Conservation (phyloP, 2,329 filamentous ascomycete genomes). For the Cladosporium halotolerans region DNA sequence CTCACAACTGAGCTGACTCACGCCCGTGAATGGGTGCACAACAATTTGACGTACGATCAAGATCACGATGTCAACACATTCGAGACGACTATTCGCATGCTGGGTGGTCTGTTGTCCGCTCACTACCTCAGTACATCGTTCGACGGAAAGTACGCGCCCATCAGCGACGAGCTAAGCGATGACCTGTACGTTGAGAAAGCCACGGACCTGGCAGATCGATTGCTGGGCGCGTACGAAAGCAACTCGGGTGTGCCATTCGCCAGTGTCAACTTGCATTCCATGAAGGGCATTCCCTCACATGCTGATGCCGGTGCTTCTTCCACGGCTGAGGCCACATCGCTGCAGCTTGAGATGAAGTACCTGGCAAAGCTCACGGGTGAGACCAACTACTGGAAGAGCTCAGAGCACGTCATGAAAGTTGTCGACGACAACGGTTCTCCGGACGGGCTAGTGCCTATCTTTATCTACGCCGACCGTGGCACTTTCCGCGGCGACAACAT, state of each 20-base stretch:
- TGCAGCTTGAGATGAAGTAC: constrained; percentile 97
- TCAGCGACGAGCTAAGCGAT: constrained; percentile 67
- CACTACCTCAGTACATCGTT: constrained; percentile 88
- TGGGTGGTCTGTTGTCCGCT: constrained; percentile 85
- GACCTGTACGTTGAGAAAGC: constrained; percentile 96
- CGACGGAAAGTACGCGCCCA: constrained; percentile 66
- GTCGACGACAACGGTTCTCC: constrained; percentile 73
- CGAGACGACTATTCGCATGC: constrained; percentile 95
- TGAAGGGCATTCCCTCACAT: constrained; percentile 72
- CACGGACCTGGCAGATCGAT: constrained; percentile 79
- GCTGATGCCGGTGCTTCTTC: constrained; percentile 82
- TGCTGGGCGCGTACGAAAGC: constrained; percentile 83
- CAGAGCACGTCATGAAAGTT: constrained; percentile 84
- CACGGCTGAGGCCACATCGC: constrained; percentile 83
- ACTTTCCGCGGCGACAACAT: constrained; percentile 79
- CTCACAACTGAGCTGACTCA: constrained; percentile 76
- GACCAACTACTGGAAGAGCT: constrained; percentile 83
- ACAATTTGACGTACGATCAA: constrained; percentile 76
- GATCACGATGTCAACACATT: constrained; percentile 96
- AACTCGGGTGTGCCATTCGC: constrained; percentile 81
- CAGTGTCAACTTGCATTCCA: constrained; percentile 78
- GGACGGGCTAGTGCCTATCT: constrained; percentile 88
- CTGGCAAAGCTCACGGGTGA: constrained; percentile 91
- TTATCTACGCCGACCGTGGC: constrained; percentile 72
- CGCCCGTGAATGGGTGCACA: constrained; percentile 82